Conservation (phyloP, 139 green algal genomes). For the Closterium sp. region DNA sequence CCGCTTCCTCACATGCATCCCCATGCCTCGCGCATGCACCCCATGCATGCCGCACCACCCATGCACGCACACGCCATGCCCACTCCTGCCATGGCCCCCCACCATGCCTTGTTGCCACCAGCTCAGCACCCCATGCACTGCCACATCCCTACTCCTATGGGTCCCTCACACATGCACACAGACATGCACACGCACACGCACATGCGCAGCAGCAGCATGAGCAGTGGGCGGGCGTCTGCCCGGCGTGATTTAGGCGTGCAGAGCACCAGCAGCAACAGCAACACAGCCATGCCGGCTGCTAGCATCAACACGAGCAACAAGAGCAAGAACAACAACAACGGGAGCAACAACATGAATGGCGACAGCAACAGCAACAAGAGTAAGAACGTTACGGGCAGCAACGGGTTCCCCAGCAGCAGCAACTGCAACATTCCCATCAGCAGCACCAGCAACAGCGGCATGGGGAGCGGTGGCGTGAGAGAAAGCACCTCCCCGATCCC, state of each 20-base stretch:
- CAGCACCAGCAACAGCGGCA: not conserved
- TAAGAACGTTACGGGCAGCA: not conserved
- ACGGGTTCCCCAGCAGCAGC: too few species aligned
- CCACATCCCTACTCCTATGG: not conserved
- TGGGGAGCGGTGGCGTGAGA: not conserved
- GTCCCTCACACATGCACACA: not conserved
- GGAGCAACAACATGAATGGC: not conserved
- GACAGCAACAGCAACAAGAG: not conserved
- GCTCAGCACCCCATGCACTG: not conserved
- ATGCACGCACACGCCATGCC: not conserved
- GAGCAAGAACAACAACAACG: not conserved
- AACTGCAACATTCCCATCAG: not conserved
- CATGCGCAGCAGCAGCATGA: too few species aligned
- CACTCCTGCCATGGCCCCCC: not conserved
- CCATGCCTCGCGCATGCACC: not conserved
- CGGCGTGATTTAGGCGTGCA: too few species aligned
- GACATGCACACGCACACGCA: too few species aligned
- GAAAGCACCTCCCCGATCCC: not conserved
- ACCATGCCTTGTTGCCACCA: not conserved
- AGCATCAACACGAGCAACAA: too few species aligned
- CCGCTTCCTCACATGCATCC: not conserved
- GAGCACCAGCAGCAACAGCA: not conserved
- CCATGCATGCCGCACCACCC: not conserved
- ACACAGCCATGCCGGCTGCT: too few species aligned
- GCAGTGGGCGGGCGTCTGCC: too few species aligned